Evolutionary conservation across 2,329 filamentous ascomycete species (phyloP).

Genomic region (Stemphylium beticola): DNA sequence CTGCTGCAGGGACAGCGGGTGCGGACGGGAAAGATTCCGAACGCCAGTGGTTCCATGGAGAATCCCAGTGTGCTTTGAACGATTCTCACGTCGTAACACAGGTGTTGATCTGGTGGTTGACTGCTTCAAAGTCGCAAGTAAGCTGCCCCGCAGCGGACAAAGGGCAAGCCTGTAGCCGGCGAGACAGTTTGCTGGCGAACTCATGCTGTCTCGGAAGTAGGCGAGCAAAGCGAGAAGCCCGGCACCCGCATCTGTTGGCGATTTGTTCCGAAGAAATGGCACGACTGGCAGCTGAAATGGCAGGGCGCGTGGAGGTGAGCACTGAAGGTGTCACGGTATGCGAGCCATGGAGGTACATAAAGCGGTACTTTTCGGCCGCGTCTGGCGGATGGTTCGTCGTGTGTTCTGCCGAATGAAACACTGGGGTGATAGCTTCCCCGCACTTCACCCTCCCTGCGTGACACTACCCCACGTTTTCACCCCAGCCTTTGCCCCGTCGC

Average conservation of each 20-base stretch:
- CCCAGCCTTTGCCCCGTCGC: neutral
- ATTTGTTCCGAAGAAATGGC: conserved; percentile 4
- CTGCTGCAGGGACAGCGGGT: conserved; percentile 39
- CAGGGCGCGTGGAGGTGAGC: conserved; percentile 19
- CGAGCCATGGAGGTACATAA: conserved; percentile 32
- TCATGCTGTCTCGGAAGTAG: conserved; percentile 40
- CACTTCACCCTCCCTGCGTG: conserved; percentile 20
- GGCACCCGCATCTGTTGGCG: conserved; percentile 45
- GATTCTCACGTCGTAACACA: conserved; percentile 27
- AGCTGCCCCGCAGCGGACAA: conserved; percentile 30
- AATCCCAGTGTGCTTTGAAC: conserved; percentile 16
- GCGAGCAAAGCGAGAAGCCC: conserved; percentile 27
- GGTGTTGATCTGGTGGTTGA: conserved; percentile 26
- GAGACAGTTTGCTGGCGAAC: conserved; percentile 32
- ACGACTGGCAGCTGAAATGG: conserved; percentile 13
- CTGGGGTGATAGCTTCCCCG: conserved; percentile 26
- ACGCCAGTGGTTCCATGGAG: conserved; percentile 25
- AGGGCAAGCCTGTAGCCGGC: conserved; percentile 36
- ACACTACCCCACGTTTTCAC: conserved; percentile 18
- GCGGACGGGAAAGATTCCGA: conserved; percentile 34
- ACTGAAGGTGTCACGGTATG: conserved; percentile 21
- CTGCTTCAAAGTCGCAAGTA: conserved; percentile 26
- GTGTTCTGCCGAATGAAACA: conserved; percentile 28
- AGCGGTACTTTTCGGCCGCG: conserved; percentile 31
- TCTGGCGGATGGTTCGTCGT: conserved; percentile 16